Conservation (phyloP, 2,329 filamentous ascomycete species). For the Beauveria caledonica region DNA sequence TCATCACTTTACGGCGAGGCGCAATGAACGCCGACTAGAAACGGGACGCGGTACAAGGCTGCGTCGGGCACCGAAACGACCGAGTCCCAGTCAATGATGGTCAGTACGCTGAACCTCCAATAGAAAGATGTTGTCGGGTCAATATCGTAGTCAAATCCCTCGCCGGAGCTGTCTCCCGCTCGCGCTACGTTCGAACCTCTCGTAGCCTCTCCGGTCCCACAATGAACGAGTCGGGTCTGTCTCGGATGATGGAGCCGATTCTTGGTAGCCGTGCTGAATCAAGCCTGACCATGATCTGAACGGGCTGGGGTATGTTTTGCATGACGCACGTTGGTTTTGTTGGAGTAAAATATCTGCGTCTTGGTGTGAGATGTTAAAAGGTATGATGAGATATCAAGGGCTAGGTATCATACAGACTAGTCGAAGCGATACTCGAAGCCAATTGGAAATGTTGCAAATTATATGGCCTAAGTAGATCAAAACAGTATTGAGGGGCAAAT, state of each 20-base stretch:
- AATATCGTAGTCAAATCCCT: slow-evolving; percentile 23
- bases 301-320: not conserved
- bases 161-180: not conserved
- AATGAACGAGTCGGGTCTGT: not conserved
- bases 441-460: too few relatives aligned
- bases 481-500: too few relatives aligned
- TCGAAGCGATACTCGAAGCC: too few relatives aligned
- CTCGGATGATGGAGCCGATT: slow-evolving; percentile 3
- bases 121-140: slow-evolving; percentile 34
- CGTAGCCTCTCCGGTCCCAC: not conserved
- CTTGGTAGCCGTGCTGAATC: not conserved
- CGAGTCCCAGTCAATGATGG: slow-evolving; percentile 35
- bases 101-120: slow-evolving; percentile 26
- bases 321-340: too few relatives aligned
- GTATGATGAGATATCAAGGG: too few relatives aligned
- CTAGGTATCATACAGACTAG: too few relatives aligned
- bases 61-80: slow-evolving; percentile 15
- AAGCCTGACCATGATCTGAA: slow-evolving; percentile 1
- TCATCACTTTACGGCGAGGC: not conserved
- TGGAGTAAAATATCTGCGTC: too few relatives aligned
- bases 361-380: too few relatives aligned
- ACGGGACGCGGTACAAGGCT: not conserved
- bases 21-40: not conserved
- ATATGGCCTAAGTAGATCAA: too few relatives aligned
- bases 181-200: not conserved